These are phyloP conservation scores for Begonia loranthoides DNA, from an alignment of 306 rosid genomes.

Conservation along the genomic window DNA sequence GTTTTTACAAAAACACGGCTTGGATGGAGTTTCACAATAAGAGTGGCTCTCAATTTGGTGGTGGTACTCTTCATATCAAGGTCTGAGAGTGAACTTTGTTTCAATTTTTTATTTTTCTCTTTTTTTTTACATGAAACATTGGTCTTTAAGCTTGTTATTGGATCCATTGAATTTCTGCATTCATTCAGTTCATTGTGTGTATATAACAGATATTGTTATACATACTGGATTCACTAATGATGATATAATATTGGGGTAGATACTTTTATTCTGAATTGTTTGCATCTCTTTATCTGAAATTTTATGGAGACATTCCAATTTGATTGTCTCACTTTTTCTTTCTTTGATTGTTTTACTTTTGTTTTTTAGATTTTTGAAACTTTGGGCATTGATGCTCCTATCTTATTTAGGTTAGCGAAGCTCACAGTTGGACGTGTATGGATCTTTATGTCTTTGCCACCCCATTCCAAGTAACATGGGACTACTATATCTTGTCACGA, in stretches of 20 bases:
- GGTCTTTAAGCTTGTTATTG: neutral
- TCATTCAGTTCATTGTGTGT: too few relatives aligned
- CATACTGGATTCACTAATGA: too few relatives aligned
- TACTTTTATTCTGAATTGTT: too few relatives aligned
- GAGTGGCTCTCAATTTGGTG: conserved; percentile 44
- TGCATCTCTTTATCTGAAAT: too few relatives aligned
- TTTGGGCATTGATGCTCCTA: neutral
- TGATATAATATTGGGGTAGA: too few relatives aligned
- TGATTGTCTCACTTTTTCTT: too few relatives aligned
- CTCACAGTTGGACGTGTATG: conserved; percentile 78
- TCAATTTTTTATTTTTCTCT: neutral
- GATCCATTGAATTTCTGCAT: neutral
- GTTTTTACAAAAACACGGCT: conserved; percentile 60
- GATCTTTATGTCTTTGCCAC: conserved; percentile 84
- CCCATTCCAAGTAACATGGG: conserved; percentile 79
- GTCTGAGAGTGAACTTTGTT: conserved; percentile 11
- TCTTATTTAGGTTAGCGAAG: conserved; percentile 47
- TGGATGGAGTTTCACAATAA: conserved; percentile 78
- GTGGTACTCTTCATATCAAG: conserved; percentile 84
- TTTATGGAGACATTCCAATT: too few relatives aligned
- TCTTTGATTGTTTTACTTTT: too few relatives aligned
- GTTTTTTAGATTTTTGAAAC: neutral
- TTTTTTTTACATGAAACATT: neutral
- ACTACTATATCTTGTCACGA: conserved; percentile 61
- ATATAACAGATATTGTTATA: too few relatives aligned